These are phyloP conservation scores for Hyaloscypha hepaticicola DNA, from an alignment of 495 filamentous ascomycete genomes.

Conservation along the genomic window DNA sequence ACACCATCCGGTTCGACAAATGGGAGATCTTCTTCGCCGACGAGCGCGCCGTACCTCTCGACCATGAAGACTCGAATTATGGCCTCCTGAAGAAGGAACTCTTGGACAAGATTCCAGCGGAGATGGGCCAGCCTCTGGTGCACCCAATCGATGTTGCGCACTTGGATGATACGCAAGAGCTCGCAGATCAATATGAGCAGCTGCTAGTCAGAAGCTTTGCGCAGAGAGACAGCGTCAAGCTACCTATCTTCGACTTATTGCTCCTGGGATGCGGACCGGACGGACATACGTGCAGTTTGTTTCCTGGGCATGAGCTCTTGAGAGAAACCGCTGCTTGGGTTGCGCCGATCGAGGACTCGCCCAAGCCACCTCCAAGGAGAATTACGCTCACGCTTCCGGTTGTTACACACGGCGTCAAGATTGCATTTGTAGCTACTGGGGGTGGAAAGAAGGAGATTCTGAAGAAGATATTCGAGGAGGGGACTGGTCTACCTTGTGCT, in stretches of 20 bases:
- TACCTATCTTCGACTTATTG: constrained; percentile 92
- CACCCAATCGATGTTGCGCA: constrained; percentile 71
- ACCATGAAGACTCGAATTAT: constrained; percentile 94
- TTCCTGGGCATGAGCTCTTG: constrained; percentile 84
- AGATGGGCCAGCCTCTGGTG: constrained; percentile 63
- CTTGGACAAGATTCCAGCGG: constrained; percentile 77
- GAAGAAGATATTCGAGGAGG: constrained; percentile 87
- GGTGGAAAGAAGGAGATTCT: constrained; percentile 85
- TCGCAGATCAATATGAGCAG: constrained; percentile 93
- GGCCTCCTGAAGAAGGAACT: constrained; percentile 80
- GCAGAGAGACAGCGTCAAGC: constrained; percentile 79
- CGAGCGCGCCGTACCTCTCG: constrained; percentile 89
- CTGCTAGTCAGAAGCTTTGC: constrained; percentile 80
- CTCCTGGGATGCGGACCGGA: constrained; percentile 93
- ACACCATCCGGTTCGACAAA: constrained; percentile 71
- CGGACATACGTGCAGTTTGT: constrained; percentile 95
- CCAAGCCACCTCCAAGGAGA: constrained; percentile 87
- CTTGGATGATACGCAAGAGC: constrained; percentile 81
- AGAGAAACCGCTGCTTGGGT: constrained; percentile 93
- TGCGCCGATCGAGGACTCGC: constrained; percentile 82
- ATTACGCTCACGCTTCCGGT: constrained; percentile 93
- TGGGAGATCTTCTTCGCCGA: constrained; percentile 99
- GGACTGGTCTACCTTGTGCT: constrained; percentile 73
- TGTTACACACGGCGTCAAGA: constrained; percentile 73
- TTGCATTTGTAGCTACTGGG: constrained; percentile 91